phyloP scores from a whole-genome alignment of 192 early-diverging fungal species.

The Backusella tarrabulga region DNA sequence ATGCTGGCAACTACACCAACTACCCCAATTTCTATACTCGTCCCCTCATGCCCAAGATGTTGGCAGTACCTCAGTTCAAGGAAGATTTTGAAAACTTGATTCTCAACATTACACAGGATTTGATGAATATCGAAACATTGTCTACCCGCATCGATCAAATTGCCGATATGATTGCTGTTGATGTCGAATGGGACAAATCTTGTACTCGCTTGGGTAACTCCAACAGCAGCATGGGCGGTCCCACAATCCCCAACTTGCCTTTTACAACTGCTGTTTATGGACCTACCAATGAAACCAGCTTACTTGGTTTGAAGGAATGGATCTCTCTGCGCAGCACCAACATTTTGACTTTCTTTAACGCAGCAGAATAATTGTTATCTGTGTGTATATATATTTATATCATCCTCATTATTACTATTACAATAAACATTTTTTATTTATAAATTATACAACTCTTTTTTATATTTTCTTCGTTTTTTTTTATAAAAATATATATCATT shows the following conservation, averaged over 20 bases:
- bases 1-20: neutral
- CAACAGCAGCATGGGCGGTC: neutral
- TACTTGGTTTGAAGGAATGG: neutral
- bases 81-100: neutral
- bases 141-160: neutral
- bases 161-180: neutral
- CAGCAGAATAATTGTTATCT: neutral
- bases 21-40: neutral
- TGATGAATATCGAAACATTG: neutral
- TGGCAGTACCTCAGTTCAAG: constrained; percentile 5
- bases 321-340: neutral
- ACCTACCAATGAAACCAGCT: neutral
- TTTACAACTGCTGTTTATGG: neutral
- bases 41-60: neutral
- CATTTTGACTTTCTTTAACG: neutral
- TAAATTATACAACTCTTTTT: neutral
- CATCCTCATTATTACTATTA: neutral
- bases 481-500: too few relatives aligned
- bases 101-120: neutral
- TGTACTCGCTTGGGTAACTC: neutral
- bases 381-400: neutral
- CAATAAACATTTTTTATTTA: neutral
- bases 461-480: too few relatives aligned
- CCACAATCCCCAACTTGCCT: neutral
- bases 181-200: constrained; percentile 9